Conservation (phyloP, 257 asterid species). For the Knoxia roxburghii region DNA sequence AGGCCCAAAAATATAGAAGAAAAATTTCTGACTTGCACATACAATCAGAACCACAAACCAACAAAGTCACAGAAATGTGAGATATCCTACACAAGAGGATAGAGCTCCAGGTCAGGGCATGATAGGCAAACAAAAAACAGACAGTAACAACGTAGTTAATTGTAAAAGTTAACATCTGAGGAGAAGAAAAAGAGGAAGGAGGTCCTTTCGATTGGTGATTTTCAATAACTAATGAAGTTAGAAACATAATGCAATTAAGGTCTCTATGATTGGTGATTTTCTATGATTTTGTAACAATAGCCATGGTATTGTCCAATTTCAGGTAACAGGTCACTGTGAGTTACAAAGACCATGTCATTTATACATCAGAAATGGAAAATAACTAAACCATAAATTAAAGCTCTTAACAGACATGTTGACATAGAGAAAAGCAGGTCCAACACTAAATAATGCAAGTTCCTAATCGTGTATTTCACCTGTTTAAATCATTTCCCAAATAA, state of each 20-base stretch:
- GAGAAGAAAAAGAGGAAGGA: background rate
- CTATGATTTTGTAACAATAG: no score
- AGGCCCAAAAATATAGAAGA: background rate
- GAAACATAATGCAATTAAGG: background rate
- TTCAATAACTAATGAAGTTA: background rate
- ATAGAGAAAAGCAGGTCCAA: background rate
- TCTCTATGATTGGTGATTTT: no score
- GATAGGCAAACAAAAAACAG: background rate
- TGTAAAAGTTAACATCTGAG: background rate
- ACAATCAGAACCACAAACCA: background rate
- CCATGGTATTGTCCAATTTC: background rate
- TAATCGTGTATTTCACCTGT: no score
- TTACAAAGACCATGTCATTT: background rate
- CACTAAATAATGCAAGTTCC: background rate
- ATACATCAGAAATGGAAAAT: background rate
- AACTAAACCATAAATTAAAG: background rate
- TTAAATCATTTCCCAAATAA: no score
- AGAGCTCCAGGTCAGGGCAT: background rate
- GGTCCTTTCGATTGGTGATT: no score
- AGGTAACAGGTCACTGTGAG: background rate
- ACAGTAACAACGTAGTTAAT: background rate
- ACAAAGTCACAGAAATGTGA: background rate
- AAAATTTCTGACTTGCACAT: background rate
- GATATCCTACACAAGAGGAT: background rate
- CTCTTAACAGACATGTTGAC: background rate